A percentile compares a stretch with the other conserved stretches of the same genome.
Conservation (phyloP, 768 basidiomycete species). For the Boletus eberwhitei region DNA sequence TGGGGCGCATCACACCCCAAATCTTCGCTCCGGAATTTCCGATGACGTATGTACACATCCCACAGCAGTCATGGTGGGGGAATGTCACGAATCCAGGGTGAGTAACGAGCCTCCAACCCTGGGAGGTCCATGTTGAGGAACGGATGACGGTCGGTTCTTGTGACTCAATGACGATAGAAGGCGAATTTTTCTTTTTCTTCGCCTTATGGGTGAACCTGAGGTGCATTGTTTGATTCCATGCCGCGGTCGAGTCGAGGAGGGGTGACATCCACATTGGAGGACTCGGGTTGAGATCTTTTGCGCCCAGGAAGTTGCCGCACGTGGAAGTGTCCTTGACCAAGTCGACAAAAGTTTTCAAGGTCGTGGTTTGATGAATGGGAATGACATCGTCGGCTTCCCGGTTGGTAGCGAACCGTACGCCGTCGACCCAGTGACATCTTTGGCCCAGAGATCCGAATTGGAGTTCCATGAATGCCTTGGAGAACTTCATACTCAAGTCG, state of each 20-base stretch:
- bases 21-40: not conserved
- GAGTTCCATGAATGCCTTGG: no score
- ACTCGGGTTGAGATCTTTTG: not conserved
- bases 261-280: not conserved
- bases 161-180: not conserved
- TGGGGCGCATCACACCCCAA: not conserved
- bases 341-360: not conserved
- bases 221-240: not conserved
- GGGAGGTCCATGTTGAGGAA: not conserved
- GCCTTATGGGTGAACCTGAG: not conserved
- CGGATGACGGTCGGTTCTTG: not conserved
- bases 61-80: slow-evolving; percentile 2
- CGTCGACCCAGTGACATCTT: no score
- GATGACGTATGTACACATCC: not conserved
- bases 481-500: no score
- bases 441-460: no score
- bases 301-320: slow-evolving; percentile 1
- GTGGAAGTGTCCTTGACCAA: not conserved
- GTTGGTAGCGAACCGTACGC: no score
- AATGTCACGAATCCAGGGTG: not conserved
- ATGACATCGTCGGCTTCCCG: no score
- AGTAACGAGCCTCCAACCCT: not conserved
- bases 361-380: not conserved
- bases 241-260: not conserved
- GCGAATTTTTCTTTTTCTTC: not conserved